Base-by-base conservation (phyloP, 768 basidiomycete genomes). In the Trametes elegans region DNA sequence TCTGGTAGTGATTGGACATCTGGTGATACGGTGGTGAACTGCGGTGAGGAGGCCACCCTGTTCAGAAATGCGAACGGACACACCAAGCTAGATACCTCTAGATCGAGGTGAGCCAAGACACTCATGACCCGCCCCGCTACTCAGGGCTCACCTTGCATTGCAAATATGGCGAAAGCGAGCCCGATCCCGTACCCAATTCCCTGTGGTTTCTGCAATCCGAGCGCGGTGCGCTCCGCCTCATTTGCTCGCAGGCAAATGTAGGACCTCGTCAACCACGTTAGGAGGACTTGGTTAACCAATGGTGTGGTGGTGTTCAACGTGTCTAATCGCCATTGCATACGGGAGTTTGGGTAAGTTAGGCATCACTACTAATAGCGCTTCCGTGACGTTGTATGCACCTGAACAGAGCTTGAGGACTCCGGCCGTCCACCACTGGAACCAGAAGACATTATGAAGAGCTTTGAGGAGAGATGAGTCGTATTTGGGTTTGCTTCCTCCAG, bases 111-210 rank as follows among this genome's bases (percentile, higher is more conserved):
- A 55, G 29, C 35, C 13, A 54, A 34, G 34, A 5, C 23, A 42
- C 45, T 24, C 41, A 55, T 19, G 35, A 16, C n/a, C n/a, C n/a
- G n/a, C n/a, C n/a, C n/a, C n/a, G n/a, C n/a, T n/a, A n/a, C n/a
- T n/a, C n/a, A n/a, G n/a, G n/a, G 46, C 42, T 16, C 23, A 78
- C 82, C 76, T 75, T 85, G 83, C 84, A 85, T 86, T 0, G 67
- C 71, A 58, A 83, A 84, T 26, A 85, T 64, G 3, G 74, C 82
- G 47, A 82, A 71, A 0, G 77, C 84, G 1, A 86, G 65, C 6
- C 84, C 85, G 47, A 87, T 76, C 1, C 85, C 85, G 64, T 79
- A 82, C 0, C 84, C 84, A 34, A 85, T 72, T 1, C 80, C 79
- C 29, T 62, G 70, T 2, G 83, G 82, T 44, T 69, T 59, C 9